Evolutionary conservation across 2,329 filamentous ascomycete species (phyloP), one percentile per base, ranked within the genome.

Genomic region (Colletotrichum graminicola): DNA sequence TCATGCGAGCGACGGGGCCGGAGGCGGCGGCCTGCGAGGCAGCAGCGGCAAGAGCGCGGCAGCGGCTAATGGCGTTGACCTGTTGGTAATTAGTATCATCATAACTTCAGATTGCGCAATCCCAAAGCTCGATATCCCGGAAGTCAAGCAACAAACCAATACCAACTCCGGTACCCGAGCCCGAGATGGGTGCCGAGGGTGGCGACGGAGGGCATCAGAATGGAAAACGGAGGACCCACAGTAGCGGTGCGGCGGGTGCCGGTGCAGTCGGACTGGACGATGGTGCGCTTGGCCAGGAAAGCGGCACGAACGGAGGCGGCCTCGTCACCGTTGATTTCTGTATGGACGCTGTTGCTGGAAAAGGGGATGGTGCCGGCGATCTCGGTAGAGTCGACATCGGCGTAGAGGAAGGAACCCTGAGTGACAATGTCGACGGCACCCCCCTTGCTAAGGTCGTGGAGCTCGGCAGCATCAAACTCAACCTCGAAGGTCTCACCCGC

Each of bases 391-490:
- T 85, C 82, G 59, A 81, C 81, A 32, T 84, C 82, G 47, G 90
- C 87, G 66, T 86, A 87, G 11, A 88, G 86, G 51, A 92, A 83
- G 18, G 84, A 83, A 5, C 91, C 91, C 3, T 81, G 80, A 5
- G 89, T 84, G 66, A 85, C 82, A 62, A 93, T 79, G 65, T 86
- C 86, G 76, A 89, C 89, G 61, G 82, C 80, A 66, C 90, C 90
- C 60, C 86, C 85, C 5, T 78, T 72, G 64, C 80, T 81, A 47
- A 86, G 82, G 72, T 89, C 84, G 77, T 90, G 88, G 3, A 86
- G 83, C 76, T 88, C 82, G 36, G 87, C 88, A 51, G 88, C 82
- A 74, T 90, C 87, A 67, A 90, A 87, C 51, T 82, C 84, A 47
- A 86, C 79, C 75, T 86, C 84, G 72, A 90, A 81, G 14, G 85